Evolutionary conservation across 768 basidiomycete species (phyloP).

Genomic region (Mycena latifolia): DNA sequence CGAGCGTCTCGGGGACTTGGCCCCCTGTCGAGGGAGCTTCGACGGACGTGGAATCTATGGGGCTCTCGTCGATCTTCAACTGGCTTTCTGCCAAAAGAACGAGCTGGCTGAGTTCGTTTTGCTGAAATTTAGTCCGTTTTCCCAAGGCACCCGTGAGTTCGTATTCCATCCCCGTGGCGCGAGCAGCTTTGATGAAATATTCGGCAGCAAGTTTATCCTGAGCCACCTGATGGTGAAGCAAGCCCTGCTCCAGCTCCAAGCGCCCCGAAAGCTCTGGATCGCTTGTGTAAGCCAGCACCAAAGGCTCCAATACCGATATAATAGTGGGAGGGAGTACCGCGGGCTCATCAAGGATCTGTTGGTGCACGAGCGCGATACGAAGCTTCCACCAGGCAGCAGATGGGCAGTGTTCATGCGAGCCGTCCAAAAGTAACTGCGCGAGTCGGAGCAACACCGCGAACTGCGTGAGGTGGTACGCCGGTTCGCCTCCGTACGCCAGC

Average conservation of each 20-base stretch:
- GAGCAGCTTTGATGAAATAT: conserved; percentile 82
- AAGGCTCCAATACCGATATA: conserved; percentile 54
- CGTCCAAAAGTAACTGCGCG: conserved; percentile 77
- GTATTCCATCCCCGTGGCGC: conserved; percentile 84
- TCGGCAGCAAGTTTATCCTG: conserved; percentile 86
- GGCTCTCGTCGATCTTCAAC: conserved; percentile 39
- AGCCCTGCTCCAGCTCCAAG: conserved; percentile 80
- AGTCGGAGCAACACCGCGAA: conserved; percentile 79
- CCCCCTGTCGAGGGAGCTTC: conserved; percentile 16
- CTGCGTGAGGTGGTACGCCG: conserved; percentile 91
- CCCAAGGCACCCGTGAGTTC: conserved; percentile 95
- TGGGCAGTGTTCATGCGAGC: conserved; percentile 60
- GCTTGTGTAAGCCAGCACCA: conserved; percentile 53
- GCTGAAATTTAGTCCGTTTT: conserved; percentile 94
- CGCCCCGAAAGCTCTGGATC: conserved; percentile 78
- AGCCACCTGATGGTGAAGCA: conserved; percentile 80
- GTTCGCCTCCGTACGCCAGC: conserved; percentile 90
- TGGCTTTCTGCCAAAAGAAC: conserved; percentile 94
- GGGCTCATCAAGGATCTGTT: conserved; percentile 88
- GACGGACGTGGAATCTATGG: conserved; percentile 20
- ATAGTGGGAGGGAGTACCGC: conserved; percentile 66
- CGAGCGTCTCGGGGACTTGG: conserved; percentile 80
- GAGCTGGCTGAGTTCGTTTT: conserved; percentile 87
- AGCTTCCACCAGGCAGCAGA: conserved; percentile 87
- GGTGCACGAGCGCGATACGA: conserved; percentile 78